Conservation (phyloP, 257 asterid species). For the Nicotiana sylvestris region DNA sequence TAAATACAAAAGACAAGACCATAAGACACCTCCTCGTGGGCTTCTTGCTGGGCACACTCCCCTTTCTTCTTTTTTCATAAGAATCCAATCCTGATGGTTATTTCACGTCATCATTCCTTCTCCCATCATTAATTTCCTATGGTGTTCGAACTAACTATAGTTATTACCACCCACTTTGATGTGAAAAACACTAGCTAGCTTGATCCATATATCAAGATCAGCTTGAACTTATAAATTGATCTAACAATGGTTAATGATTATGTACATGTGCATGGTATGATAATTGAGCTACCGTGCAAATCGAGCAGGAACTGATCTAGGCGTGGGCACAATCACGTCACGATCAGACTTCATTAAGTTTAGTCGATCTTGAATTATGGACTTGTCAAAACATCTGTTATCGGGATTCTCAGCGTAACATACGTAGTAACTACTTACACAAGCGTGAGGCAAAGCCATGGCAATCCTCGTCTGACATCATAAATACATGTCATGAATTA, state of each 20-base stretch:
- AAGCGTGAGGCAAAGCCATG: constrained; percentile 95
- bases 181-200: not conserved
- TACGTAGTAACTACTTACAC: constrained; percentile 90
- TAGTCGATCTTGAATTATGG: constrained; percentile 53
- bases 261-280: not conserved
- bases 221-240: not conserved
- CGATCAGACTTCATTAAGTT: constrained; percentile 52
- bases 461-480: constrained; percentile 86
- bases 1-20: not conserved
- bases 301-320: constrained; percentile 60
- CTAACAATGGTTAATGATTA: not conserved
- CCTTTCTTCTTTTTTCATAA: not conserved
- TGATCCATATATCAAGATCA: not conserved
- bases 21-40: not conserved
- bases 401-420: constrained; percentile 94
- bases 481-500: constrained; percentile 5
- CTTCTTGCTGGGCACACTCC: not conserved
- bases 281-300: constrained; percentile 40
- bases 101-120: not conserved
- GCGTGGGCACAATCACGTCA: constrained; percentile 53
- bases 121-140: no score
- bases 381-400: constrained; percentile 52
- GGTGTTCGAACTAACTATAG: no score
- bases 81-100: not conserved
- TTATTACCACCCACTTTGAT: no score